Base-by-base conservation (phyloP, 1,139 yeast genomes). In the Yamadazyma siamensis region DNA sequence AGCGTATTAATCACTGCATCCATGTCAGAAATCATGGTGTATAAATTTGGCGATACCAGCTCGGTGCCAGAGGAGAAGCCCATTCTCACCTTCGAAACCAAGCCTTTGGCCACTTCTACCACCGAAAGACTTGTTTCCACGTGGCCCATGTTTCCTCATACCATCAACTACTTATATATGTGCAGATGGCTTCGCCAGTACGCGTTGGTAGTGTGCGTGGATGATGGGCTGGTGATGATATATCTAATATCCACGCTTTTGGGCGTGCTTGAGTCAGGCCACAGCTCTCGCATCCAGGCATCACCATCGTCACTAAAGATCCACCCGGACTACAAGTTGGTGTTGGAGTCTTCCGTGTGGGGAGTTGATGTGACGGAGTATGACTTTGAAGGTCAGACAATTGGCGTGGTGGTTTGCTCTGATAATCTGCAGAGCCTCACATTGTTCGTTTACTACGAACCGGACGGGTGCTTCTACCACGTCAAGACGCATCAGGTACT, bases 291-390 rank as follows among this genome's bases (percentile, higher is more conserved):
- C 7, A 21, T 5, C 5, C n/a, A n/a, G 5, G 4, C 7, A 4
- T 4, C 25, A 13, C 15, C 20, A 15, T 4, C 21, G 7, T 21
- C 6, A 15, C 25, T 40, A 10, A 37, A 38, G 16, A 30, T 46
- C 1, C 41, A 47, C 7, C 69, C 79, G 1, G 65, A 59, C 30
- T 56, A 59, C 27, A 54, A 52, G 13, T 31, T 78, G 5, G 58
- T 59, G 20, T 41, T 68, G 34, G 59, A 58, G 19, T 53, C 73
- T 2, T 77, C 86, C 1, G 75, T 71, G 0, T 82, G 91, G 91
- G 88, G 88, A 0, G 48, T 78, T 13, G 85, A 77, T 43, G 53
- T 62, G 28, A 30, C 44, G 16, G 32, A 46, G 1, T 55, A 52
- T 31, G 13, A 21, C 2, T n/a, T 6, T 13, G 21, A 31, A 10